Evolutionary conservation across 73 alveolate species (phyloP).

Genomic region (Diophrys sp.): DNA sequence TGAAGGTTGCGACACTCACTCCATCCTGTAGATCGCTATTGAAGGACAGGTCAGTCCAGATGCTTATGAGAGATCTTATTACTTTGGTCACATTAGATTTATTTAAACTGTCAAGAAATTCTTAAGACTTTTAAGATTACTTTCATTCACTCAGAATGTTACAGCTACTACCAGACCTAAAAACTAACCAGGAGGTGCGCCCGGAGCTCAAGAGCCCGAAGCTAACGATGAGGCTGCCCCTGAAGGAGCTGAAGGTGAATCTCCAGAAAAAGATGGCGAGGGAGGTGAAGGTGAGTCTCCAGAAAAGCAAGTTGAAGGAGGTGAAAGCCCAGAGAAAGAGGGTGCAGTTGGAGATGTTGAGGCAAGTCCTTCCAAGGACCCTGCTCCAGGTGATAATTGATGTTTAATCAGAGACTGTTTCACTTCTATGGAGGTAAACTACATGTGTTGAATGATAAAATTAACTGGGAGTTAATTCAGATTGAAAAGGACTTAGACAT

Average conservation of each 20-base stretch:
- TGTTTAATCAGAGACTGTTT: too few species aligned
- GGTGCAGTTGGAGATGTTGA: background rate
- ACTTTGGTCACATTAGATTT: conserved; percentile 43
- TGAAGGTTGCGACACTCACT: conserved; percentile 59
- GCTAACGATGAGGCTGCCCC: background rate
- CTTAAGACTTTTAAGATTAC: conserved; percentile 49
- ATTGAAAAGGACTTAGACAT: too few species aligned
- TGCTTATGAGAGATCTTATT: conserved; percentile 46
- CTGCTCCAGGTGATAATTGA: background rate
- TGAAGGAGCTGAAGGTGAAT: background rate
- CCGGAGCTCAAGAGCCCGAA: background rate
- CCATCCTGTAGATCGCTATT: conserved; percentile 29
- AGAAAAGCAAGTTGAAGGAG: background rate
- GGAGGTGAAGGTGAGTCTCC: background rate
- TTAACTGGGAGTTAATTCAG: too few species aligned
- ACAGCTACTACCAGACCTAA: background rate
- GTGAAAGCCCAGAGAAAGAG: background rate
- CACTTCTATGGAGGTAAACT: too few species aligned
- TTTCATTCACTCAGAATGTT: conserved; percentile 41
- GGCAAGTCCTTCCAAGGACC: background rate
- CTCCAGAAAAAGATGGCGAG: background rate
- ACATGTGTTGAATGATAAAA: too few species aligned
- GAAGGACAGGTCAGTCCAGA: conserved; percentile 41
- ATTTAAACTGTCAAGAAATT: conserved; percentile 57
- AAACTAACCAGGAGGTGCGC: background rate